A percentile compares a stretch with the other conserved stretches of the same genome.
These are phyloP conservation scores for Colletotrichum orbiculare DNA, from an alignment of 2,329 filamentous ascomycete genomes.

Conservation along the genomic window DNA sequence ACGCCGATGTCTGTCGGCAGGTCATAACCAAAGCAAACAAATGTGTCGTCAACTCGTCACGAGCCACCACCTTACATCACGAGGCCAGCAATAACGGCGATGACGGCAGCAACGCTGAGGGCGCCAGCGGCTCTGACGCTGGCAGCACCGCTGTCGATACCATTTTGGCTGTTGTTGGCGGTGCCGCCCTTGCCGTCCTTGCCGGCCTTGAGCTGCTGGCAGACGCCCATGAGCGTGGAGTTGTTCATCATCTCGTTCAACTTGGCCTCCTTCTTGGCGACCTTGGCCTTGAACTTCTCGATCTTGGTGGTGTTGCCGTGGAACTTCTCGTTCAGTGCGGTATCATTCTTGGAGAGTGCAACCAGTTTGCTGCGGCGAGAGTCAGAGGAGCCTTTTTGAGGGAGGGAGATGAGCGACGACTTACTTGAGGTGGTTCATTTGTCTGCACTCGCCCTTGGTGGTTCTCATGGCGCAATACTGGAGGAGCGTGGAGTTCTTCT, in stretches of 20 bases:
- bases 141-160: conserved; percentile 29
- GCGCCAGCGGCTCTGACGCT: conserved; percentile 24
- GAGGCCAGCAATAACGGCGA: conserved; percentile 27
- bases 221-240: conserved; percentile 45
- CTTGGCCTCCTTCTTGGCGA: conserved; percentile 32
- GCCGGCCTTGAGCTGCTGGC: conserved; percentile 33
- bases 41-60: background rate
- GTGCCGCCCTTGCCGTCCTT: conserved; percentile 17
- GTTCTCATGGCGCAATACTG: conserved; percentile 27
- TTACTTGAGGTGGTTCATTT: conserved; percentile 28
- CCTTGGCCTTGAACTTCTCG: conserved; percentile 46
- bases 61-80: conserved; percentile 18
- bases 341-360: conserved; percentile 37
- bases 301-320: conserved; percentile 49
- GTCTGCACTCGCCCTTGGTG: conserved; percentile 30
- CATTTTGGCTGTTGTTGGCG: conserved; percentile 24
- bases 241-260: conserved; percentile 45
- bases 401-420: background rate
- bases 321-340: conserved; percentile 45
- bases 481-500: conserved; percentile 29
- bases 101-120: conserved; percentile 26
- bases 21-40: background rate
- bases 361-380: conserved; percentile 25
- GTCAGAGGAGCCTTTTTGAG: background rate
- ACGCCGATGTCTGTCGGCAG: no score